Evolutionary conservation across 495 filamentous ascomycete species (phyloP).

Genomic region (Lophiostoma macrostomum): DNA sequence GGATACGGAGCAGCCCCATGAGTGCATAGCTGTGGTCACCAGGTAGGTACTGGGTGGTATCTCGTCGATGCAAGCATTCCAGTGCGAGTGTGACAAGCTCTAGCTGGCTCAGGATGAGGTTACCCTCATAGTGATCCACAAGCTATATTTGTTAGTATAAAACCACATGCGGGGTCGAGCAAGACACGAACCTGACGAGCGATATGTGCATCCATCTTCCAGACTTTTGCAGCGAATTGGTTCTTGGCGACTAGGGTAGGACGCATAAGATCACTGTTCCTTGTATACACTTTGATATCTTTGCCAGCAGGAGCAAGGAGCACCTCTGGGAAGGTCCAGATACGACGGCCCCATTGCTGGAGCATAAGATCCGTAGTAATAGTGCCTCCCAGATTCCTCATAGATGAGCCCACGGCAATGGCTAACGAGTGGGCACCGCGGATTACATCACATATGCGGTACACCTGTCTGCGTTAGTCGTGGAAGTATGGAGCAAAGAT

Average conservation of each 20-base stretch:
- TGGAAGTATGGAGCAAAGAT: neutral
- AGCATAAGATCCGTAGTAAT: conserved; percentile 23
- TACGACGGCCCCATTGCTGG: conserved; percentile 44
- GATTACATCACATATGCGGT: conserved; percentile 44
- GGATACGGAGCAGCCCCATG: conserved; percentile 45
- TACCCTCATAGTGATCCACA: conserved; percentile 44
- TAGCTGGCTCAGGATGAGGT: conserved; percentile 40
- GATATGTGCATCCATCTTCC: conserved; percentile 26
- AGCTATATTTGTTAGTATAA: conserved; percentile 27
- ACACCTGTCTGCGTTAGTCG: conserved; percentile 30
- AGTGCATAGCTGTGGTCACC: conserved; percentile 49
- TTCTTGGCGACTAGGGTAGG: conserved; percentile 15
- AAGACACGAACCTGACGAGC: conserved; percentile 18
- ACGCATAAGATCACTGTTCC: conserved; percentile 2
- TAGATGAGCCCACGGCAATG: conserved; percentile 33
- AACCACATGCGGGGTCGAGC: neutral
- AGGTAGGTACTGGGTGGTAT: conserved; percentile 21
- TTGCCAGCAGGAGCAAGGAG: conserved; percentile 39
- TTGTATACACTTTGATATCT: conserved; percentile 35
- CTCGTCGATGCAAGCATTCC: conserved; percentile 32
- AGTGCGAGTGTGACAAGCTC: conserved; percentile 40
- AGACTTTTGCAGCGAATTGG: conserved; percentile 31
- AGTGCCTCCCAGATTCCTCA: conserved; percentile 1
- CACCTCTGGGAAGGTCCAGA: conserved; percentile 51
- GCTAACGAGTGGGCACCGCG: conserved; percentile 39